These are phyloP conservation scores for Kickxella alabastrina DNA, from an alignment of 192 early-diverging fungal species.

Conservation along the genomic window DNA sequence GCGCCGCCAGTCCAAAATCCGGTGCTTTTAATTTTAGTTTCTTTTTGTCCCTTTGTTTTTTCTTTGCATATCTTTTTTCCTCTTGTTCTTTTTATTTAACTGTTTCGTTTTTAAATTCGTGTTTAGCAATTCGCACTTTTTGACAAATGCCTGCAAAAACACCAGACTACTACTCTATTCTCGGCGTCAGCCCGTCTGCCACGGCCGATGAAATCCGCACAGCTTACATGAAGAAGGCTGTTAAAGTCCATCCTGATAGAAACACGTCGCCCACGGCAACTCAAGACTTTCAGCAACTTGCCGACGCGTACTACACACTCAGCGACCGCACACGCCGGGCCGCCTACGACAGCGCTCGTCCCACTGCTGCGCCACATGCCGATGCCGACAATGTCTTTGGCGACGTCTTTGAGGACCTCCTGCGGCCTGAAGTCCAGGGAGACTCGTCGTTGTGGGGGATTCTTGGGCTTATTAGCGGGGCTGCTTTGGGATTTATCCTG, in stretches of 20 bases:
- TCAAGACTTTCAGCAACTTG: conserved; percentile 64
- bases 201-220: conserved; percentile 65
- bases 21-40: conserved; percentile 26
- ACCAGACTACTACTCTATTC: conserved; percentile 61
- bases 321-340: conserved; percentile 48
- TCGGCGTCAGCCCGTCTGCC: conserved; percentile 60
- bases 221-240: conserved; percentile 76
- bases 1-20: conserved; percentile 34
- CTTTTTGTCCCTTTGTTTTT: not conserved
- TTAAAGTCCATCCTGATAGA: conserved; percentile 69
- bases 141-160: too few relatives aligned
- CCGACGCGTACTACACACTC: conserved; percentile 77
- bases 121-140: too few relatives aligned
- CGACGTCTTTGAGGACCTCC: conserved; percentile 77
- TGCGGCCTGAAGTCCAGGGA: conserved; percentile 60
- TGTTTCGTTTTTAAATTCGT: conserved; percentile 2
- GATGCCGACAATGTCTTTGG: conserved; percentile 69
- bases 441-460: conserved; percentile 58
- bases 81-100: conserved; percentile 1
- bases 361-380: conserved; percentile 25
- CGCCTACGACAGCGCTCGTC: conserved; percentile 54
- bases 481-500: conserved; percentile 68
- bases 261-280: conserved; percentile 57
- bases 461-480: conserved; percentile 63
- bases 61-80: not conserved